Evolutionary conservation across 345 rosid species (phyloP), one percentile per base, ranked within the genome.

Genomic region (Moringa oleifera): DNA sequence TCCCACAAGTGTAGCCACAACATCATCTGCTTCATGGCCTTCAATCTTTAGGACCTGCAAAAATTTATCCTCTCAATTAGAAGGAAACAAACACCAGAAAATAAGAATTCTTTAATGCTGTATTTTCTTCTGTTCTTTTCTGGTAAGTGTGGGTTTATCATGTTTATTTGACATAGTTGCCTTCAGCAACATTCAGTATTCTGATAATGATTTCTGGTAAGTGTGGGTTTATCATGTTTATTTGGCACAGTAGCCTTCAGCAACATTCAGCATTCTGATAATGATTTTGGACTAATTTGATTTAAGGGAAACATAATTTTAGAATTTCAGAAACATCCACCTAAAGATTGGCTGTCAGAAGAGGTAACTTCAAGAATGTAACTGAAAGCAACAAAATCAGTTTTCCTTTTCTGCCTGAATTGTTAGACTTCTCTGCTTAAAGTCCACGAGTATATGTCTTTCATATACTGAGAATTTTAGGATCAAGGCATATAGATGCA

Each of bases 1-100:
- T 59, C 64, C 83, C 22, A 71, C 77, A 12, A 93, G 80, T 13
- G 97, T 90, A 25, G 96, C 98, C 49, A 93, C 84, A 20, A 93
- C 94, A 71, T 93, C 96, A 69, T 90, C 97, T 55, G 98, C 98
- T 77, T 90, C 97, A 46, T 86, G 79, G 62, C 96, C 91, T 65
- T 90, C 59, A 59, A 87, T 37, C 76, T 82, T 82, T 63, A 93
- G 78, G 58, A 93, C 85, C 95, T 89, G 68, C 74, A 80, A 24
- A 56, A 65, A 41, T 62, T 67, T 24, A 55, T 53, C 18, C 21
- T 65, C 46, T 66, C 70, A 61, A 20, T 20, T 25, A 41, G 1
- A 41, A 41, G 47, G 47, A 41, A 41, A 55, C 55, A 7, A 41
- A 55, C 55, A 12, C 16, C 55, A 49, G 9, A 24, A 5, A 37